Base-by-base conservation (phyloP, 257 asterid genomes). In the Petunia secreta region DNA sequence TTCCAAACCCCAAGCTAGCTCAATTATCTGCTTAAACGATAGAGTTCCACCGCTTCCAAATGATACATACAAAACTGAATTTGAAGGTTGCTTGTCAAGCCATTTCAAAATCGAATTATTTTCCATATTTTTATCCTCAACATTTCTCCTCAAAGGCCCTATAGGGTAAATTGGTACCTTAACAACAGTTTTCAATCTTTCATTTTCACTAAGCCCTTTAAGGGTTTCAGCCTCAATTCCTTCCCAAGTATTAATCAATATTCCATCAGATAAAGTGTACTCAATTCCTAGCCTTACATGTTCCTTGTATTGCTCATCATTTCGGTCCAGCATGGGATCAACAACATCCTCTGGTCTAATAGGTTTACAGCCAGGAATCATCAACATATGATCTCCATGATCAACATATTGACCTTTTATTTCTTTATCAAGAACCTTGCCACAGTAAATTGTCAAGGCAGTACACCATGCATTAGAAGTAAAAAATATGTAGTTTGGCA, bases 291-390 rank as follows among this genome's bases (percentile, higher is more conserved):
- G 58, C 16, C 53, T 41, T 0, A 69, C 76, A 11, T 69, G 8
- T 15, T 69, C 76, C 0, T 34, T n/a, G 39, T 68, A 68, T 34
- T 68, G 58, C 76, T 15, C 54, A 8, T 68, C 53, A 48, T 48
- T 48, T 10, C 53, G 53, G 53, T 48, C 11, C 11, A 48, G 11
- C 53, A 48, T 48, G 1, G 11, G 9, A 48, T 48, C 53, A 48
- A 48, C 53, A 5, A 60, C 10, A 60, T 34, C 9, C 2, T 41
- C 76, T 38, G 76, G 76, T 68, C 76, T 52, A 68, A 69, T 38
- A 25, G 76, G 76, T 48, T 14, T n/a, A 34, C 76, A 69, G 25
- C 76, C 76, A 36, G 76, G 76, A 15, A 68, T 68, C n/a, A 16
- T 68, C 54, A 68, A 44, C 37, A 52, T 15, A 39, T 25, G 25